Conservation (phyloP, 164 flowering plant species). For the Stephania yunnanensis region DNA sequence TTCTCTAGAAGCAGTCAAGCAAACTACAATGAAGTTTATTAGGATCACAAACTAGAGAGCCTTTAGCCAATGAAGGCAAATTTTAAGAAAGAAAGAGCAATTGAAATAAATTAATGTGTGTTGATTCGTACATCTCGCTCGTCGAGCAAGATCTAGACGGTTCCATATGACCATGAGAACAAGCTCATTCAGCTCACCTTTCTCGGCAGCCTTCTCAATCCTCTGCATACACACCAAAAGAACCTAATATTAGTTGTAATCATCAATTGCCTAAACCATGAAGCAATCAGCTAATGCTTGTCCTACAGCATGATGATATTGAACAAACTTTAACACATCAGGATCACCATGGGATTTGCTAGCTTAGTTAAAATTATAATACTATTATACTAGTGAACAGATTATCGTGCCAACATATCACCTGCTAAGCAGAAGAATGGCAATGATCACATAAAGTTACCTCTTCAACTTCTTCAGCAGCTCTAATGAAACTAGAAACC, state of each 20-base stretch:
- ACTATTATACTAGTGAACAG: too few relatives aligned
- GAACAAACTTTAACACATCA: too few relatives aligned
- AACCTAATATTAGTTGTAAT: not conserved
- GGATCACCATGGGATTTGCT: too few relatives aligned
- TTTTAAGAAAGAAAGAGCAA: not conserved
- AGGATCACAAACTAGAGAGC: not conserved
- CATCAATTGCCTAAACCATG: not conserved
- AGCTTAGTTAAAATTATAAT: too few relatives aligned
- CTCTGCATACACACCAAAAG: slow-evolving; percentile 35
- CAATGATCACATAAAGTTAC: slow-evolving; percentile 24
- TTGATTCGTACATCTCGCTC: slow-evolving; percentile 69
- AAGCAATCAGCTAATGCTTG: not conserved
- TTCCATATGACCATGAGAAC: slow-evolving; percentile 92
- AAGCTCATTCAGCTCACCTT: slow-evolving; percentile 83
- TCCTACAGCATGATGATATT: not conserved
- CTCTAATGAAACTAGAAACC: slow-evolving; percentile 74
- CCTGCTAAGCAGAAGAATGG: not conserved
- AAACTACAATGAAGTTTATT: too few relatives aligned
- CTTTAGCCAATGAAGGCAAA: not conserved
- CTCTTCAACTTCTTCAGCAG: slow-evolving; percentile 96
- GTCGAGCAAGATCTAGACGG: slow-evolving; percentile 97
- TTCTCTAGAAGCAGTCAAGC: too few relatives aligned
- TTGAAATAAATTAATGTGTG: not conserved
- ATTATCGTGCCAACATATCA: not conserved
- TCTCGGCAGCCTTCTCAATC: slow-evolving; percentile 96